Percentiles rank a stretch among this genome's conserved stretches.
Evolutionary conservation across 1,284 basidiomycete genomes (phyloP).

Genomic region (Heterobasidion annosum): DNA sequence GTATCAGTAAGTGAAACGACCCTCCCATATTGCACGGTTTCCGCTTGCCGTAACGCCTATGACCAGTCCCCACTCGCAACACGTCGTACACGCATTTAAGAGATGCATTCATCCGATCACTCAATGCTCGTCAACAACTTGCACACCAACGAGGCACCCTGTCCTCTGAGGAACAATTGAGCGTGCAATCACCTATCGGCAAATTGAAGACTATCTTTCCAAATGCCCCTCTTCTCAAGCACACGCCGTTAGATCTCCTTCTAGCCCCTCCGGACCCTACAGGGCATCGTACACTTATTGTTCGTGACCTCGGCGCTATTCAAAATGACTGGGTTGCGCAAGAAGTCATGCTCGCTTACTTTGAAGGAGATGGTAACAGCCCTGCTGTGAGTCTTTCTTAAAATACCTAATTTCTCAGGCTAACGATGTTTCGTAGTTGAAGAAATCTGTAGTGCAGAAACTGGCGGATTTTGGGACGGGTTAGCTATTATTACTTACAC

Average conservation of each 20-base stretch:
- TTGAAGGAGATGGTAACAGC: slow-evolving; percentile 60
- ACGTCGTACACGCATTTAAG: slow-evolving; percentile 80
- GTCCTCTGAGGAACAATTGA: slow-evolving; percentile 46
- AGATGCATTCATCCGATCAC: slow-evolving; percentile 77
- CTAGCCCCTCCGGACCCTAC: slow-evolving; percentile 45
- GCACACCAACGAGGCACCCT: slow-evolving; percentile 43
- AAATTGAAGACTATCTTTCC: slow-evolving; percentile 73
- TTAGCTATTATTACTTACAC: slow-evolving; percentile 1
- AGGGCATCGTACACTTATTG: slow-evolving; percentile 46
- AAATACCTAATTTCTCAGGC: not conserved
- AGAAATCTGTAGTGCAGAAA: slow-evolving; percentile 18
- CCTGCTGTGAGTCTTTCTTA: slow-evolving; percentile 46
- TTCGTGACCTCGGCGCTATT: slow-evolving; percentile 63
- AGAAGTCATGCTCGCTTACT: slow-evolving; percentile 67
- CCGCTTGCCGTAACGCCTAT: not conserved
- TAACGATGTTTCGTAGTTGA: slow-evolving; percentile 13
- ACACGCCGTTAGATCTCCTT: slow-evolving; percentile 59
- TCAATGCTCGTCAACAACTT: slow-evolving; percentile 56
- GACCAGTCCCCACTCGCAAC: slow-evolving; percentile 67
- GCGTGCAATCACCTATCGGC: slow-evolving; percentile 53
- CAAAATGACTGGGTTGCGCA: slow-evolving; percentile 68
- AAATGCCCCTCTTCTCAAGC: slow-evolving; percentile 54
- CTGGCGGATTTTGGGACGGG: slow-evolving; percentile 13
- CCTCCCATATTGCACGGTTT: not conserved
- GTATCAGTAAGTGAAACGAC: slow-evolving; percentile 45